Evolutionary conservation across 805 yeast genomes (phyloP), one percentile per base, ranked within the genome.

Genomic region (Jamesozyma piceae): DNA sequence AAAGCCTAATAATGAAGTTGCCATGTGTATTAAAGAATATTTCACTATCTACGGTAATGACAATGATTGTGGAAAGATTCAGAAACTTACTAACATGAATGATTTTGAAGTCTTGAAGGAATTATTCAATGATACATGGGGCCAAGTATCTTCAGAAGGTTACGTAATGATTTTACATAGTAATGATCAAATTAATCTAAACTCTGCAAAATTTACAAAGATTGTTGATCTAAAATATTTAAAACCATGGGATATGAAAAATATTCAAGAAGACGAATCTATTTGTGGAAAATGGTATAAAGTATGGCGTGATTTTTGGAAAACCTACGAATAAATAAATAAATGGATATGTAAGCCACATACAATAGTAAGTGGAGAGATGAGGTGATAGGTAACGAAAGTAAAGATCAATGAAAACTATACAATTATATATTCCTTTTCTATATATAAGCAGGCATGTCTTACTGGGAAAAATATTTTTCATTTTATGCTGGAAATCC

Each of bases 91-190:
- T 10, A 43, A 41, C 22, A 43, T 49, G 48, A 45, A 35, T 24
- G 60, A 56, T 45, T 45, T 40, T 19, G 56, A 53, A 29, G 54
- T 58, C 1, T 42, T 62, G 34, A 51, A 42, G 20, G 57, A 53
- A 22, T 41, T 62, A 17, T 60, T 62, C 43, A 51, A 52, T 15
- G 63, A 60, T 3, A 52, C 60, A 10, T 59, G 65, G 64, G 54
- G 61, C n/a, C 46, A 48, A n/a, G 35, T 58, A 21, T 46, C 53
- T 2, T 46, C 56, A 5, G 53, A 51, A 9, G 58, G 49, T 3
- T 57, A 52, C 41, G 41, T 43, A 2, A 41, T 27, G 35, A 35
- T 38, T 17, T 35, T 50, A 31, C 31, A 27, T 1, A 18, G 28
- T 8, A 41, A 49, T 32, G 28, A 30, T 4, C 10, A 18, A 4